Evolutionary conservation across 805 yeast genomes (phyloP), one percentile per base, ranked within the genome.

Genomic region (Ogataea populi-albae): DNA sequence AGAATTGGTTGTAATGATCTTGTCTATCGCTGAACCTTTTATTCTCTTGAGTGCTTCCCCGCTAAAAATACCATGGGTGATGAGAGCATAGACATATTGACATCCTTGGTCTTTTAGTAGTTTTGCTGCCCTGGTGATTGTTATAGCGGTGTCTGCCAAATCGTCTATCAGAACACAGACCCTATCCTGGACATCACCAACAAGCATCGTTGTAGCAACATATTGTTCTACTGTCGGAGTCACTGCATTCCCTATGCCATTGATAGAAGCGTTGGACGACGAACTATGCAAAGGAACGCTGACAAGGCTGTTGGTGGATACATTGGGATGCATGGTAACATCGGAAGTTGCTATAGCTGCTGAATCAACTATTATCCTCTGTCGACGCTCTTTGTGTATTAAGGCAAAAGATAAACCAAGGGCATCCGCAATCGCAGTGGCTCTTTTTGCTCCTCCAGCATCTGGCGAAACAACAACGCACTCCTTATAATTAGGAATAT

Each of bases 401-500:
- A 93, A 69, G 0, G 99, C 98, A 66, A 93, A 89, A 17, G 88
- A 75, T 67, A 93, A 75, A 14, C 86, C 88, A 39, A 93, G 65
- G 1, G 84, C 75, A 63, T 93, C 99, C 2, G 98, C 98, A 42
- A 93, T 75, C 1, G 91, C 82, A 1, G 96, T 86, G 21, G 98
- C 97, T 47, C 98, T 69, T 61, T 93, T 93, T 32, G 98, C 99
- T 44, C 99, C 99, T 55, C 99, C 99, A 16, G 97, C 93, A 63
- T 93, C 99, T 0, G 99, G 99, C 1, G 96, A 87, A 22, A 93
- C 97, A 50, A 93, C 79, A 6, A 93, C 95, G 26, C 91, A 84
- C 26, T 88, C 82, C 47, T 76, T 76, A 56, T 79, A 86, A 43
- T 85, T 63, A n/a, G 94, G 91, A 37, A 93, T 79, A 44, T 71